These are phyloP conservation scores for Ampelocalamus luodianensis DNA, from an alignment of 176 grass and related monocot species.

Conservation along the genomic window DNA sequence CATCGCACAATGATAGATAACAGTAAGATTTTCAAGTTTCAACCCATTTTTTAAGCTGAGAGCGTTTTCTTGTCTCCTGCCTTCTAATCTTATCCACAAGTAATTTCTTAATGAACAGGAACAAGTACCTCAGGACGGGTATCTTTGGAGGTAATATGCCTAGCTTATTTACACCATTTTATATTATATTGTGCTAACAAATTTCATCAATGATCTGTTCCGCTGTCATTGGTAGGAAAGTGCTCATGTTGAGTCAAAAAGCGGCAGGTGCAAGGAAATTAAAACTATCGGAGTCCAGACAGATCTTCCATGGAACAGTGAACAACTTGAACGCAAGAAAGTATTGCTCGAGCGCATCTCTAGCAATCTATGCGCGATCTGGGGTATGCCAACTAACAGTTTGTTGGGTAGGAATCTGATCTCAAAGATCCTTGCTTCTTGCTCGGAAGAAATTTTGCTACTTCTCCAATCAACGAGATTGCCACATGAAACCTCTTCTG, in stretches of 20 bases:
- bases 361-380: constrained; percentile 58
- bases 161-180: constrained; percentile 26
- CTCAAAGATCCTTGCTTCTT: constrained; percentile 67
- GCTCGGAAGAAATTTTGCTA: constrained; percentile 73
- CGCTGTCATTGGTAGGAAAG: constrained; percentile 43
- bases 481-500: constrained; percentile 52
- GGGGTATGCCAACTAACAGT: constrained; percentile 56
- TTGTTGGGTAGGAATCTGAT: constrained; percentile 48
- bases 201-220: constrained; percentile 31
- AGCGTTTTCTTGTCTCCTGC: not conserved
- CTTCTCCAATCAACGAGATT: constrained; percentile 56
- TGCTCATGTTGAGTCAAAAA: constrained; percentile 35
- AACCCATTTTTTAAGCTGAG: constrained; percentile 7
- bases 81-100: constrained; percentile 19
- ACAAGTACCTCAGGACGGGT: constrained; percentile 42
- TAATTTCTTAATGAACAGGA: constrained; percentile 50
- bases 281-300: constrained; percentile 62
- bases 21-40: constrained; percentile 32
- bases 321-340: constrained; percentile 46
- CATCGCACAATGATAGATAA: constrained; percentile 37
- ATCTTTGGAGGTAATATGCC: constrained; percentile 48
- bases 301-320: constrained; percentile 41
- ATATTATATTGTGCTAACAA: constrained; percentile 5
- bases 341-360: constrained; percentile 50
- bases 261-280: constrained; percentile 15